Base-by-base conservation (phyloP, 371 early-diverging fungal species). In the Syncephalastrum racemosum region DNA sequence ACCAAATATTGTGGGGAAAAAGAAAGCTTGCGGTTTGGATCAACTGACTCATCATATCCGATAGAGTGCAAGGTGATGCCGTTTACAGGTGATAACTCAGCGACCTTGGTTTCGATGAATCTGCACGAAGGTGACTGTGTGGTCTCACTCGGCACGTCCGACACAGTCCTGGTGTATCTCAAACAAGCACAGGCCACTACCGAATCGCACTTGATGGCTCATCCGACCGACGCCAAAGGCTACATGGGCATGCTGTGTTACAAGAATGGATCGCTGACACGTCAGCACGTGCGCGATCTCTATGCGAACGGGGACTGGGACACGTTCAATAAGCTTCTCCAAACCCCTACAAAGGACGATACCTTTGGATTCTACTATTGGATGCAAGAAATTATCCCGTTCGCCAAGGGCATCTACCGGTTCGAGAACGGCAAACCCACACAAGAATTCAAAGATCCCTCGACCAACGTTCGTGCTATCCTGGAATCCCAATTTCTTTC, bases 41-140 rank as follows among this genome's bases (percentile, higher is more conserved):
- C 10, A 31, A 10, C 4, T 50, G n/a, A 27, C 18, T 19, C 0
- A 40, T 3, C 15, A 8, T 18, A 24, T 7, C 20, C 27, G n/a
- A 15, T 57, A 85, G 85, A 77, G 15, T 88, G 89, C 55, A 62
- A 58, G 4, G 66, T 93, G 13, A 67, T 82, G 20, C 79, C 90
- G 2, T 91, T 91, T 51, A 90, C 92, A 0, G 93, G 93, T n/a
- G 93, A 93, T 60, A 93, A 93, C 58, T 89, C 90, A 5, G 86
- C 90, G 2, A 85, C 90, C 0, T 73, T 87, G 4, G 74, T 86
- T 23, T 83, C 85, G 2, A 79, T 92, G 75, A 81, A 81, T 19
- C 59, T 88, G 36, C 61, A 65, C 14, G 66, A 69, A 22, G 84
- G 79, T 3, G 84, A 85, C 53, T 78, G 86, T 23, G 80, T 92